A percentile compares a stretch with the other conserved stretches of the same genome.
Evolutionary conservation across 1,139 yeast species (phyloP).

Genomic region (Hyphopichia pseudoburtonii): DNA sequence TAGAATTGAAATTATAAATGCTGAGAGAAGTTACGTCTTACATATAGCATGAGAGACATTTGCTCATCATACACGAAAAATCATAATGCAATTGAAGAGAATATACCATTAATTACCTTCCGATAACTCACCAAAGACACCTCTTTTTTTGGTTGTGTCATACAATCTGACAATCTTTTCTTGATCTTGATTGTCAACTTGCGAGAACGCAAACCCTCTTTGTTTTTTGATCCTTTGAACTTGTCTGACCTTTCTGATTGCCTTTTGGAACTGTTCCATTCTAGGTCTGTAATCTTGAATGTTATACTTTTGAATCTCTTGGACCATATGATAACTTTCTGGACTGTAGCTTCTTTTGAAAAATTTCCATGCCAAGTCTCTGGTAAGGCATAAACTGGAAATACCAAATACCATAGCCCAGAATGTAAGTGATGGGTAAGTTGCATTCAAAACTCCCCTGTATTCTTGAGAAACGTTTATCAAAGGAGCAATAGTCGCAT

Average conservation of each 20-base stretch:
- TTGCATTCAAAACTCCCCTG: constrained; percentile 71
- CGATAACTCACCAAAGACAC: constrained; percentile 48
- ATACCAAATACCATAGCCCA: constrained; percentile 84
- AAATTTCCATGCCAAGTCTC: constrained; percentile 94
- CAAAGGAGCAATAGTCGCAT: constrained; percentile 81
- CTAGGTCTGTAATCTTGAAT: constrained; percentile 93
- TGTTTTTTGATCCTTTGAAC: constrained; percentile 98
- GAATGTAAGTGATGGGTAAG: constrained; percentile 76
- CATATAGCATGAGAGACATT: too few relatives aligned
- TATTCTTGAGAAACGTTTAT: constrained; percentile 83
- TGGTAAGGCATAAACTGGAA: constrained; percentile 71
- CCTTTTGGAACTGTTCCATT: constrained; percentile 95
- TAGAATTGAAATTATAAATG: too few relatives aligned
- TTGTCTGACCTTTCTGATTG: constrained; percentile 95
- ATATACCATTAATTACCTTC: constrained; percentile 19
- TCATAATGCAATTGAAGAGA: too few relatives aligned
- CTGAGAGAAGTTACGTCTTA: too few relatives aligned
- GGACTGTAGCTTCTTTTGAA: constrained; percentile 90
- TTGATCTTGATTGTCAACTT: constrained; percentile 90
- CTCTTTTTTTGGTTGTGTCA: constrained; percentile 79
- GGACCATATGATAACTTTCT: constrained; percentile 90
- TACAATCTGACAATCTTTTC: constrained; percentile 89
- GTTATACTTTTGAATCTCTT: constrained; percentile 94
- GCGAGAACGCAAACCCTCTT: constrained; percentile 98
- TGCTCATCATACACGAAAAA: too few relatives aligned